Evolutionary conservation across 2,329 filamentous ascomycete genomes (phyloP).

Genomic region (Hypoxylon sp.): DNA sequence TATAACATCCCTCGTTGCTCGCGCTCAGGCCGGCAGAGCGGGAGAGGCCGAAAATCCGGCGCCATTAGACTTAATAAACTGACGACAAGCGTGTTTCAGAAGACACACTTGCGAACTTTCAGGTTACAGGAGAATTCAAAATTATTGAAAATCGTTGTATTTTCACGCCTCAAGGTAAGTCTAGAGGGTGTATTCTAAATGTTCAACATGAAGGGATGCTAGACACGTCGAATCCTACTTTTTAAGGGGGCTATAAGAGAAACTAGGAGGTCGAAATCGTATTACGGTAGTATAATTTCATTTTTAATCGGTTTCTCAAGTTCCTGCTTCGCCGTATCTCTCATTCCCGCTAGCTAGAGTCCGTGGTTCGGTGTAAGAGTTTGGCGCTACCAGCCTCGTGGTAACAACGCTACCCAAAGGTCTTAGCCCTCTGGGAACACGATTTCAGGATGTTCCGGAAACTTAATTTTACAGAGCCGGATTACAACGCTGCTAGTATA

Average conservation of each 20-base stretch:
- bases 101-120: conserved; percentile 15
- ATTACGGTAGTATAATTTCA: conserved; percentile 2
- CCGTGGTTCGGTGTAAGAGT: background rate
- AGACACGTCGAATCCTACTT: background rate
- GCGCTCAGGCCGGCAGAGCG: conserved; percentile 9
- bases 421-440: background rate
- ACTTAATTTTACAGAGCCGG: conserved; percentile 5
- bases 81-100: conserved; percentile 29
- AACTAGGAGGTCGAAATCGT: background rate
- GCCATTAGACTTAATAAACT: conserved; percentile 18
- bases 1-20: background rate
- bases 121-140: conserved; percentile 23
- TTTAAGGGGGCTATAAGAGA: background rate
- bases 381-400: conserved; percentile 17
- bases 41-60: conserved; percentile 18
- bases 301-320: background rate
- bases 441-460: background rate
- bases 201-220: background rate
- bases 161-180: conserved; percentile 9
- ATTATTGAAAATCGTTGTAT: background rate
- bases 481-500: background rate
- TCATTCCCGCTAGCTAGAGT: background rate
- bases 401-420: background rate
- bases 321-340: background rate
- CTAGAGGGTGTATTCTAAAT: background rate